Evolutionary conservation across 2,329 filamentous ascomycete species (phyloP).

Genomic region (Alternaria arborescens): DNA sequence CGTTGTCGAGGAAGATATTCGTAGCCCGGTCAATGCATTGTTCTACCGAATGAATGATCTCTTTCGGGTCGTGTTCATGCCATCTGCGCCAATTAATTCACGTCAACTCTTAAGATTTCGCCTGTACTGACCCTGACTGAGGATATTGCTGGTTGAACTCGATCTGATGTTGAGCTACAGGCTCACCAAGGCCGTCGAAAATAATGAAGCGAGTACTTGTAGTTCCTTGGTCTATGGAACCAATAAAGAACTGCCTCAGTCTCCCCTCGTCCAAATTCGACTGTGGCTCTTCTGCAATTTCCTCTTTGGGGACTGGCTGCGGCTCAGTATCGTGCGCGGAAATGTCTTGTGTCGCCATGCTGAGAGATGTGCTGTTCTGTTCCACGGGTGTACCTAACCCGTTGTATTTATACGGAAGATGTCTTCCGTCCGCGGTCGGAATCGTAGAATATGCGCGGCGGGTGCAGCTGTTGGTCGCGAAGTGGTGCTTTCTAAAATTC

Average conservation of each 20-base stretch:
- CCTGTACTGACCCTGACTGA: conserved; percentile 74
- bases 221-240: conserved; percentile 89
- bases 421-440: conserved; percentile 26
- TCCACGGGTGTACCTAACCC: conserved; percentile 1
- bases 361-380: conserved; percentile 3
- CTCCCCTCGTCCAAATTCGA: conserved; percentile 45
- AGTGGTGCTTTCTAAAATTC: conserved; percentile 1
- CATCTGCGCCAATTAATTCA: conserved; percentile 64
- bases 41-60: conserved; percentile 78
- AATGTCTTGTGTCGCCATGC: conserved; percentile 41
- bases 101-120: background rate
- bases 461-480: conserved; percentile 18
- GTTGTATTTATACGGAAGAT: conserved; percentile 17
- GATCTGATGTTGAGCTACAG: conserved; percentile 83
- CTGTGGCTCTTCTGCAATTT: conserved; percentile 29
- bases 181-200: conserved; percentile 80
- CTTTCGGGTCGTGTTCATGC: conserved; percentile 87
- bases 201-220: conserved; percentile 91
- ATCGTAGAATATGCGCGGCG: conserved; percentile 21
- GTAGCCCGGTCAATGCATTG: conserved; percentile 81
- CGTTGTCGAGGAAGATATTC: conserved; percentile 73
- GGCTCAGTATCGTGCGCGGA: conserved; percentile 37
- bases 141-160: conserved; percentile 88
- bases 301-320: conserved; percentile 47
- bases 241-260: conserved; percentile 72